Evolutionary conservation across 257 asterid genomes (phyloP), one percentile per base, ranked within the genome.

Genomic region (Plantago major): DNA sequence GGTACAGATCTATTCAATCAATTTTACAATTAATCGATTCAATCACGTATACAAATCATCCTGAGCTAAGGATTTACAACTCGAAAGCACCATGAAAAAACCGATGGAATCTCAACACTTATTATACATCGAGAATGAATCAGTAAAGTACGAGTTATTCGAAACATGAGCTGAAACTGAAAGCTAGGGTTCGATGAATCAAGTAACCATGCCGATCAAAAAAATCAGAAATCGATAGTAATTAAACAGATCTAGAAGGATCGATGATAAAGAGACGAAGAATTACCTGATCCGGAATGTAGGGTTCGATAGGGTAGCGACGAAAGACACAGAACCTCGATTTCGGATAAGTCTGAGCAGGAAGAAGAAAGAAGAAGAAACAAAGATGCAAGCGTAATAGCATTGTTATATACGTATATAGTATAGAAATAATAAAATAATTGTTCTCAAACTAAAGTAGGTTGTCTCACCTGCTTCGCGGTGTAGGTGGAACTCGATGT

Each of bases 331-430:
- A 49, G 55, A 67, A 16, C 58, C 70, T 74, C 55, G 28, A 62
- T 63, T 62, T 63, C 73, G 70, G 73, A 79, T 43, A 63, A 75
- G 81, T 57, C 73, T 60, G 69, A 67, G 73, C 69, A 57, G n/a
- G 10, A 22, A 55, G 14, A n/a, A 13, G 37, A n/a, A 18, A 33
- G 15, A 52, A 3, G 3, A 19, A 53, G 10, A 11, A 11, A 53
- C 16, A 19, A 13, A 11, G 33, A 26, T 28, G 26, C 26, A 22
- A 22, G 2, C 2, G 26, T 22, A 22, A 22, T 22, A 22, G 26
- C 2, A 2, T 2, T 22, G 26, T 22, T n/a, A n/a, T n/a, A n/a
- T n/a, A n/a, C n/a, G n/a, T n/a, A n/a, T n/a, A n/a, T n/a, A n/a
- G 26, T 22, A 2, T 22, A 22, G 26, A 51, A 52, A 52, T 10